Evolutionary conservation across 129 eudicot species (phyloP).

Genomic region (Dittrichia graveolens): DNA sequence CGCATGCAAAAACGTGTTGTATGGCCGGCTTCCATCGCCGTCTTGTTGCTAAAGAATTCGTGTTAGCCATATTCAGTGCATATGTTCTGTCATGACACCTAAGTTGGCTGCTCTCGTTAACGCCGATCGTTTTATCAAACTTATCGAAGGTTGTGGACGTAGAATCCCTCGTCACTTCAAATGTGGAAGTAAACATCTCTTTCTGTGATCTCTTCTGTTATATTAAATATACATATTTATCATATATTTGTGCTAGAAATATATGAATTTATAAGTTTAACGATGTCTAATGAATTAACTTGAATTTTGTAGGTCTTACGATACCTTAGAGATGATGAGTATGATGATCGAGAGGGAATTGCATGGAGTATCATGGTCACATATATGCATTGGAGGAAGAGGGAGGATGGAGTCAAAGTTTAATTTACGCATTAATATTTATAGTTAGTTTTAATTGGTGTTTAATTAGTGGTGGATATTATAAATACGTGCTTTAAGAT

Average conservation of each 20-base stretch:
- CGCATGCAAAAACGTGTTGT: conserved; percentile 46
- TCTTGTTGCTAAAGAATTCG: conserved; percentile 44
- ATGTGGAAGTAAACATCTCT: conserved; percentile 50
- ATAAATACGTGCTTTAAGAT: too few relatives aligned
- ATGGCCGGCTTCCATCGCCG: conserved; percentile 40
- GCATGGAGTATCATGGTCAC: neutral
- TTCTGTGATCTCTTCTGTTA: too few relatives aligned
- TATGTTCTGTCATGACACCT: conserved; percentile 51
- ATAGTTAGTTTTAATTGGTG: too few relatives aligned
- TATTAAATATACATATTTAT: neutral
- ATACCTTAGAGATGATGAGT: conserved; percentile 16
- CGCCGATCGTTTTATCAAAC: conserved; percentile 27
- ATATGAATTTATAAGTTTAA: neutral
- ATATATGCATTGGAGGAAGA: neutral
- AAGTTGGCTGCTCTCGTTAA: conserved; percentile 43
- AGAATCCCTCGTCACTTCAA: conserved; percentile 54
- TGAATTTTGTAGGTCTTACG: conserved; percentile 27
- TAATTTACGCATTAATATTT: too few relatives aligned
- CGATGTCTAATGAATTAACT: neutral
- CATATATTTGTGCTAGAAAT: neutral
- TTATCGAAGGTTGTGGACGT: conserved; percentile 58
- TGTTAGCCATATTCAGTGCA: conserved; percentile 48
- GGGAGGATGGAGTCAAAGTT: neutral
- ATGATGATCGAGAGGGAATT: neutral
- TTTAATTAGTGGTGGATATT: too few relatives aligned